These are phyloP conservation scores for Xylariales sp. DNA, from an alignment of 2,329 filamentous ascomycete species.

Conservation along the genomic window DNA sequence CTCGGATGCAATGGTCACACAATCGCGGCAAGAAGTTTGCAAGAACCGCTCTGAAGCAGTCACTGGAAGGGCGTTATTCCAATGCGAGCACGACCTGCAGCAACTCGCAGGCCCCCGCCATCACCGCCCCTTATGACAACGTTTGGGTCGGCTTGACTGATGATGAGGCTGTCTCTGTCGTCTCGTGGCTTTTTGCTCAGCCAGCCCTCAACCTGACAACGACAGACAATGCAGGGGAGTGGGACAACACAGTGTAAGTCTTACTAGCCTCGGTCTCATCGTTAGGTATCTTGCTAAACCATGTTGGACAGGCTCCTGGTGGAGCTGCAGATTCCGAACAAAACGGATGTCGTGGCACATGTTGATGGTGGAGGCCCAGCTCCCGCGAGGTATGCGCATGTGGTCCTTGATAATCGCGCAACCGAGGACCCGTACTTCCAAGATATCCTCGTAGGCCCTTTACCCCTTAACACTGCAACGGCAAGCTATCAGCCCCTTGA, in stretches of 20 bases:
- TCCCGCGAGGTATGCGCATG: constrained; percentile 39
- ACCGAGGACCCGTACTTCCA: constrained; percentile 32
- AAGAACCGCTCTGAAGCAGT: background rate
- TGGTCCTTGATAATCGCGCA: constrained; percentile 35
- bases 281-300: background rate
- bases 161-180: constrained; percentile 32
- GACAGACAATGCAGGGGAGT: constrained; percentile 27
- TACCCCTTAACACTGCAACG: constrained; percentile 37
- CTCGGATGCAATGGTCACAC: constrained; percentile 6
- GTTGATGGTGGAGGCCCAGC: constrained; percentile 32
- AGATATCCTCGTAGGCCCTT: constrained; percentile 44
- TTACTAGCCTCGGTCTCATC: background rate
- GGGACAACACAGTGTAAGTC: constrained; percentile 32
- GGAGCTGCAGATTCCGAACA: constrained; percentile 42
- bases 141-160: constrained; percentile 26
- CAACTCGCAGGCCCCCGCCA: background rate
- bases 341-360: constrained; percentile 41
- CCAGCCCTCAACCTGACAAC: constrained; percentile 34
- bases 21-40: constrained; percentile 8
- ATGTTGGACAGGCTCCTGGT: constrained; percentile 19
- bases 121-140: constrained; percentile 7
- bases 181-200: constrained; percentile 35
- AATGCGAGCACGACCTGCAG: background rate
- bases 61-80: background rate
- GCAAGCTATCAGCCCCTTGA: constrained; percentile 33